Percentiles rank a stretch among this genome's conserved stretches.
Conservation (phyloP, 805 yeast species). For the Wickerhamiella kurtzmanii region DNA sequence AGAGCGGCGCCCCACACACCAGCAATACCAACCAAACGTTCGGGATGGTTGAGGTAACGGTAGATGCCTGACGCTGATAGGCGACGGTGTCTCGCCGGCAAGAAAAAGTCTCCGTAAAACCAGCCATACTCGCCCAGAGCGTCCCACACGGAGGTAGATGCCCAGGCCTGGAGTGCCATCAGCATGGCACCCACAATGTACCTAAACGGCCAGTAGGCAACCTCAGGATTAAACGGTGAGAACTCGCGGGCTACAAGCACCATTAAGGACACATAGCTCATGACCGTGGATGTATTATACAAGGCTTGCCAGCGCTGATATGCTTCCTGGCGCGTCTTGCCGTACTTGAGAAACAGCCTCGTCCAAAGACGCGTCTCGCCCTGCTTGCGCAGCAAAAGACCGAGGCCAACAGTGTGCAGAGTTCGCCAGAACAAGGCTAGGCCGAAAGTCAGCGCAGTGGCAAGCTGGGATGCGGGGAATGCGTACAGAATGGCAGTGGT, state of each 20-base stretch:
- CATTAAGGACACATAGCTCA: conserved; percentile 43
- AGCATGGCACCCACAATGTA: conserved; percentile 46
- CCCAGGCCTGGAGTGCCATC: conserved; percentile 51
- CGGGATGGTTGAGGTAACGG: conserved; percentile 72
- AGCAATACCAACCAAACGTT: conserved; percentile 61
- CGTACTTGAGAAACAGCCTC: conserved; percentile 47
- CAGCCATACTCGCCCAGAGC: conserved; percentile 78
- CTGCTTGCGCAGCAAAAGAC: conserved; percentile 43
- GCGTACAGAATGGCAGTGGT: conserved; percentile 26
- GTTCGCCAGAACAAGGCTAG: conserved; percentile 36
- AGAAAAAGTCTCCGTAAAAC: conserved; percentile 77
- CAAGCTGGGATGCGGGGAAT: conserved; percentile 13
- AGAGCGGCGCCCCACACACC: conserved; percentile 65
- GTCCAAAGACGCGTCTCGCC: conserved; percentile 51
- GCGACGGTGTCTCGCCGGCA: conserved; percentile 36
- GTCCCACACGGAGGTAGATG: conserved; percentile 50
- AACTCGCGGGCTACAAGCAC: conserved; percentile 24
- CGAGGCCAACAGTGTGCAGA: conserved; percentile 38
- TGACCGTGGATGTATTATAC: conserved; percentile 38
- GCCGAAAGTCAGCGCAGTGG: conserved; percentile 20
- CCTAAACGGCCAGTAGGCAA: conserved; percentile 33
- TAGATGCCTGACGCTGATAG: conserved; percentile 70
- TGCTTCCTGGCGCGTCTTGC: conserved; percentile 49
- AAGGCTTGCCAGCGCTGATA: conserved; percentile 61
- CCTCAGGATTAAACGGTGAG: conserved; percentile 15